Conservation (phyloP, 73 alveolate species). For the Paramecium primaurelia region DNA sequence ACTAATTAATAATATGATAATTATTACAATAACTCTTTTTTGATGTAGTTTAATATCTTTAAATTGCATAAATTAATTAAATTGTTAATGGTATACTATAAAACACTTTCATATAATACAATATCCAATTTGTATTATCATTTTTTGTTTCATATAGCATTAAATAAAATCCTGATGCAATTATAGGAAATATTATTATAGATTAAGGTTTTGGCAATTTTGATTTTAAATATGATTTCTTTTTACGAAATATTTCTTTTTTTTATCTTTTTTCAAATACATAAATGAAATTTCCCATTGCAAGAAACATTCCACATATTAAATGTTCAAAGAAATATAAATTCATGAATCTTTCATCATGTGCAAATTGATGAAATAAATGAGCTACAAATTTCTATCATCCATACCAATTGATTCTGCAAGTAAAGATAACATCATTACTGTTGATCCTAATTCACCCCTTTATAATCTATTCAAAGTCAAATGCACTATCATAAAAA, state of each 20-base stretch:
- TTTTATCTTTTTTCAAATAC: not conserved
- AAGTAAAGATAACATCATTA: not conserved
- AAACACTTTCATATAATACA: not conserved
- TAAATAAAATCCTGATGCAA: not conserved
- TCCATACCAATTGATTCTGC: not conserved
- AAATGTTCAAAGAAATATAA: not conserved
- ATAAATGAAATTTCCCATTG: not conserved
- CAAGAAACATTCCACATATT: not conserved
- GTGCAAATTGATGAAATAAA: not conserved
- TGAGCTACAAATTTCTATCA: not conserved
- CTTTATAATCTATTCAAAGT: not conserved
- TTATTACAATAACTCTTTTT: not conserved
- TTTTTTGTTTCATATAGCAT: not conserved
- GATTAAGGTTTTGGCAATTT: not conserved
- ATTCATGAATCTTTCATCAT: not conserved
- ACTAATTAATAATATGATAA: not conserved
- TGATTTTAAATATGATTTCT: not conserved
- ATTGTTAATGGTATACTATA: not conserved
- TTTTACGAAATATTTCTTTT: not conserved
- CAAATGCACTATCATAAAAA: not conserved
- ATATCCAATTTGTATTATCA: not conserved
- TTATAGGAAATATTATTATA: not conserved
- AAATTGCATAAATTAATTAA: not conserved
- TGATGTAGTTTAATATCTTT: not conserved
- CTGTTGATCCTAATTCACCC: conserved; percentile 1